Evolutionary conservation across 345 rosid species (phyloP).

Genomic region (Eucalyptus regnans): DNA sequence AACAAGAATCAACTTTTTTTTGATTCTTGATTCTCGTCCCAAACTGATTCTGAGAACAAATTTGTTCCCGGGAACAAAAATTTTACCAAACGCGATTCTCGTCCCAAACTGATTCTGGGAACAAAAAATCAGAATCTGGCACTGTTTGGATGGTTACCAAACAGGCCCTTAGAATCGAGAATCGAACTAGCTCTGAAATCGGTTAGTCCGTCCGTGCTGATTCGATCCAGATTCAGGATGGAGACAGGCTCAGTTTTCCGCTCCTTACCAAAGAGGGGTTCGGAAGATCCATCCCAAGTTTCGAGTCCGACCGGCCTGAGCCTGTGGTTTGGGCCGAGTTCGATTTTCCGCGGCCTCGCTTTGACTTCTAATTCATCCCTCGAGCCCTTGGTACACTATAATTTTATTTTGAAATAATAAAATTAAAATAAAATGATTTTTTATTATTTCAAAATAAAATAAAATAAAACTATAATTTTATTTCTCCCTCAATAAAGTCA

Average conservation of each 20-base stretch:
- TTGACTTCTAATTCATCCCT: not conserved
- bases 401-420: too few relatives aligned
- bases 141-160: too few relatives aligned
- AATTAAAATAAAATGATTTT: too few relatives aligned
- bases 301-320: not conserved
- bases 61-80: too few relatives aligned
- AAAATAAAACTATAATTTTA: not conserved
- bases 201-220: too few relatives aligned
- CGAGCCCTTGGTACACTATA: not conserved
- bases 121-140: too few relatives aligned
- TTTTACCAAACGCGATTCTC: too few relatives aligned
- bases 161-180: not conserved
- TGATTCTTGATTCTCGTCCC: too few relatives aligned
- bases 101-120: too few relatives aligned
- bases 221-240: not conserved
- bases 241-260: not conserved
- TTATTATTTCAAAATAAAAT: too few relatives aligned
- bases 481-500: not conserved
- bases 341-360: not conserved
- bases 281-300: not conserved
- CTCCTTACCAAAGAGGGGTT: not conserved
- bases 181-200: not conserved
- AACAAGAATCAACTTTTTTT: too few relatives aligned
- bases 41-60: too few relatives aligned
- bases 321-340: not conserved